Percentiles rank a stretch among this genome's conserved stretches.
Evolutionary conservation across 352 stramenopile genomes (phyloP).

Genomic region (Phytopythium oedochilum): DNA sequence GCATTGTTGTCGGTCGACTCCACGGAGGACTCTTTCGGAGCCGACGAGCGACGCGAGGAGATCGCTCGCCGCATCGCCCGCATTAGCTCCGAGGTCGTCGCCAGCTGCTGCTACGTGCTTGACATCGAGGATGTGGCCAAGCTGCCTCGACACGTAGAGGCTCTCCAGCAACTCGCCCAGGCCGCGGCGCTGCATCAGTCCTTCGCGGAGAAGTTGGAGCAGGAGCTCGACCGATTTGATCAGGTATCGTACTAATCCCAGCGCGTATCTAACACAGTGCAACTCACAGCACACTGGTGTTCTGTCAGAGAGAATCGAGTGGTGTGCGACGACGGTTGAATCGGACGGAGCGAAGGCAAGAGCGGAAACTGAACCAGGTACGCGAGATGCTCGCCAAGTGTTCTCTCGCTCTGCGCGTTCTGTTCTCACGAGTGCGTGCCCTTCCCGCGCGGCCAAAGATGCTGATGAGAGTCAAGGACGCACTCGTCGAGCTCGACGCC

Average conservation of each 20-base stretch:
- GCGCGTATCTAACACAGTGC: not conserved
- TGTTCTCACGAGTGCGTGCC: not conserved
- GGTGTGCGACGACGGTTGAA: not conserved
- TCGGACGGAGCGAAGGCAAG: not conserved
- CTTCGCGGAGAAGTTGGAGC: conserved; percentile 30
- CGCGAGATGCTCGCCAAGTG: not conserved
- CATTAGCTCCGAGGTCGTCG: conserved; percentile 29
- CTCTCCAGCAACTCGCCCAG: conserved; percentile 18
- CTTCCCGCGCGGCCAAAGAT: conserved; percentile 12
- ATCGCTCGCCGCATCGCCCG: conserved; percentile 17
- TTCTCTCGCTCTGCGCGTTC: not conserved
- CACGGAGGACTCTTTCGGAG: not conserved
- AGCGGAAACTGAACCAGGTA: not conserved
- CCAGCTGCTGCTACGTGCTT: conserved; percentile 21
- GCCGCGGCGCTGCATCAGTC: conserved; percentile 26
- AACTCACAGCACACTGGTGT: not conserved
- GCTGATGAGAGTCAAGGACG: conserved; percentile 22
- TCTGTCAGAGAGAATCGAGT: not conserved
- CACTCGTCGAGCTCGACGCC: conserved; percentile 40
- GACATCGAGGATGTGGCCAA: conserved; percentile 19
- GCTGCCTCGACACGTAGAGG: conserved; percentile 20
- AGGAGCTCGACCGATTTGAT: conserved; percentile 19
- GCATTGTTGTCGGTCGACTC: conserved; percentile 4
- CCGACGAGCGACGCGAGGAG: not conserved
- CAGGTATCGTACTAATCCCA: conserved; percentile 1